Evolutionary conservation across 306 rosid species (phyloP).

Genomic region (Urtica urens): DNA sequence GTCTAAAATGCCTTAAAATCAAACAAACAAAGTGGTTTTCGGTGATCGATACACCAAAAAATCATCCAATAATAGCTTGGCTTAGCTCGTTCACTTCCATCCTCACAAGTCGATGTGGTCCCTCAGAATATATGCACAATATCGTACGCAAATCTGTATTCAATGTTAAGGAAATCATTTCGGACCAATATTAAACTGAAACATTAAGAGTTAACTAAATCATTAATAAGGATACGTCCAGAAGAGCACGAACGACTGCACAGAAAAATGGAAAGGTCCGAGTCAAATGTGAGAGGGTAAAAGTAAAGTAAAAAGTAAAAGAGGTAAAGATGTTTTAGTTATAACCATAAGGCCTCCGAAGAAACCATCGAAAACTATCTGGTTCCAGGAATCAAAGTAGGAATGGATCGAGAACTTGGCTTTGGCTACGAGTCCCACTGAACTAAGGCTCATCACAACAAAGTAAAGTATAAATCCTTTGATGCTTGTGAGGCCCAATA

Average conservation of each 20-base stretch:
- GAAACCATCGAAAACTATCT: constrained; percentile 58
- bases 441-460: constrained; percentile 68
- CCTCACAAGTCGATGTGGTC: not conserved
- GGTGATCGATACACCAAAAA: not conserved
- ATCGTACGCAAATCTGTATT: constrained; percentile 73
- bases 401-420: constrained; percentile 50
- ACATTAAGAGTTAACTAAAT: not conserved
- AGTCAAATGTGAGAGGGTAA: not conserved
- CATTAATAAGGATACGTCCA: constrained; percentile 82
- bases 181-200: not conserved
- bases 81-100: no score
- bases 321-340: constrained; percentile 13
- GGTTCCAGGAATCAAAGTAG: constrained; percentile 65
- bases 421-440: constrained; percentile 58
- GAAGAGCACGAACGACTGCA: constrained; percentile 98
- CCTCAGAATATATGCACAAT: constrained; percentile 82
- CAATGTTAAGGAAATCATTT: constrained; percentile 33
- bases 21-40: not conserved
- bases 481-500: constrained; percentile 74
- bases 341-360: constrained; percentile 72
- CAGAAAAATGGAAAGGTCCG: not conserved
- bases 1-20: not conserved
- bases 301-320: not conserved
- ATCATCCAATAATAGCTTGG: not conserved
- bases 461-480: constrained; percentile 56